Conservation (phyloP, 2,329 filamentous ascomycete species). For the Aspergillus brunneoviolaceus region DNA sequence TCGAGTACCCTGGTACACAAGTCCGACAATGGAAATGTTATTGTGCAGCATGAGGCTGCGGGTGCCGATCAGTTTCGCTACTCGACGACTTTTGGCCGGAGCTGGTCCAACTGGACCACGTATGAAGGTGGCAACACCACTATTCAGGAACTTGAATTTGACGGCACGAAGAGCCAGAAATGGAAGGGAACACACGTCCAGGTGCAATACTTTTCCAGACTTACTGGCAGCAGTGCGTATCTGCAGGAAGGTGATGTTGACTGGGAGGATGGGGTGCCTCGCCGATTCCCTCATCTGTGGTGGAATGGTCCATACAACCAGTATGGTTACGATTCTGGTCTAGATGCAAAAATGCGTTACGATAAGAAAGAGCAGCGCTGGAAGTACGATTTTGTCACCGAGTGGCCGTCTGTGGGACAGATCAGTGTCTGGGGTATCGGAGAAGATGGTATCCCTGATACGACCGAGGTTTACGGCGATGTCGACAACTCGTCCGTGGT, state of each 20-base stretch:
- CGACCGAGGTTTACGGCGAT: slow-evolving; percentile 60
- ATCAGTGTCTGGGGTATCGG: slow-evolving; percentile 67
- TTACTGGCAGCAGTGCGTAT: slow-evolving; percentile 59
- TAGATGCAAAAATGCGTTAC: slow-evolving; percentile 53
- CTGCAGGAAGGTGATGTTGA: slow-evolving; percentile 58
- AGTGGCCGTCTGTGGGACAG: slow-evolving; percentile 63
- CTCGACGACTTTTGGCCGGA: slow-evolving; percentile 58
- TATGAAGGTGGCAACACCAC: slow-evolving; percentile 54
- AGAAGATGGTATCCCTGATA: slow-evolving; percentile 59
- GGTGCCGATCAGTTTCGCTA: slow-evolving; percentile 64
- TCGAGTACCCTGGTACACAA: slow-evolving; percentile 52
- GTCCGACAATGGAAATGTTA: slow-evolving; percentile 42
- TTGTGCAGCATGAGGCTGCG: slow-evolving; percentile 57
- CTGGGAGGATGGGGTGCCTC: slow-evolving; percentile 36
- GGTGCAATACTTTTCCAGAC: slow-evolving; percentile 61
- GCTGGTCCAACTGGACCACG: slow-evolving; percentile 57
- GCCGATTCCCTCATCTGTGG: slow-evolving; percentile 61
- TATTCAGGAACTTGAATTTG: slow-evolving; percentile 52
- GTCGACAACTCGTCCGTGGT: slow-evolving; percentile 59
- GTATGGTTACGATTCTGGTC: slow-evolving; percentile 61
- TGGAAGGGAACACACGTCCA: slow-evolving; percentile 64
- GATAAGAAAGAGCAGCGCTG: slow-evolving; percentile 50
- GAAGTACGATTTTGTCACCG: slow-evolving; percentile 60
- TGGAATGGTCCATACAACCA: slow-evolving; percentile 62
- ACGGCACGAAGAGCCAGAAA: slow-evolving; percentile 54